phyloP scores from a whole-genome alignment of 768 basidiomycete genomes.

The Xerocomellus chrysenteron region DNA sequence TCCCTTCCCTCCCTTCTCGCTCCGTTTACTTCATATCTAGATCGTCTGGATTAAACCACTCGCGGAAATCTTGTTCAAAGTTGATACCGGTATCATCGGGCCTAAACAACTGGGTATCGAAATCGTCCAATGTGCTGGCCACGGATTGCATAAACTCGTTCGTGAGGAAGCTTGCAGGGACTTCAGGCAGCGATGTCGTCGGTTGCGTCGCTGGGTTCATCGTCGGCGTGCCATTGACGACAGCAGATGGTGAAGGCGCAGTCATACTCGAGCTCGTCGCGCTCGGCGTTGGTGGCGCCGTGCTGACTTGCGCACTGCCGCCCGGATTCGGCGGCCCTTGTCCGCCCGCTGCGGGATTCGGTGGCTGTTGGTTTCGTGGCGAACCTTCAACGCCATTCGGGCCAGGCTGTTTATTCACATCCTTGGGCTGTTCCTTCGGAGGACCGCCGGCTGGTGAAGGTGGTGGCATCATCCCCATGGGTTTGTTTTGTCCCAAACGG shows the following conservation, averaged over 20 bases:
- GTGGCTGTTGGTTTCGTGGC: conserved; percentile 41
- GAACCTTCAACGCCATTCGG: conserved; percentile 37
- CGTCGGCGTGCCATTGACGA: conserved; percentile 32
- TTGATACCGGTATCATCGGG: conserved; percentile 49
- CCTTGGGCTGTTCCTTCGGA: conserved; percentile 33
- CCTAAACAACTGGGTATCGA: conserved; percentile 41
- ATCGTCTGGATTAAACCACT: conserved; percentile 67
- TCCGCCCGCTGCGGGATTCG: conserved; percentile 26
- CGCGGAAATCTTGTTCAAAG: conserved; percentile 73
- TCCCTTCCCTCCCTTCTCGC: background rate
- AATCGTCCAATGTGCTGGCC: conserved; percentile 39
- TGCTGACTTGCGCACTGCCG: conserved; percentile 25
- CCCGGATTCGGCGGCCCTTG: conserved; percentile 21
- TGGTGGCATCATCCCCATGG: conserved; percentile 49
- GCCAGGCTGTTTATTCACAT: conserved; percentile 30
- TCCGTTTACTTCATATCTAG: conserved; percentile 27
- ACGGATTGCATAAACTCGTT: conserved; percentile 49
- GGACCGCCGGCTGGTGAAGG: conserved; percentile 47
- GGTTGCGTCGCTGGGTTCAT: conserved; percentile 27
- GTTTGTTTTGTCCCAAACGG: conserved; percentile 32
- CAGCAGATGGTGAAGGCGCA: conserved; percentile 38
- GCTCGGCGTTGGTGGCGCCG: conserved; percentile 40
- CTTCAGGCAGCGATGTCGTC: conserved; percentile 27
- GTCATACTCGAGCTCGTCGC: conserved; percentile 34
- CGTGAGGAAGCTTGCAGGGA: conserved; percentile 22